These are phyloP conservation scores for Suillus brevipes DNA, from an alignment of 768 basidiomycete species.

Conservation along the genomic window DNA sequence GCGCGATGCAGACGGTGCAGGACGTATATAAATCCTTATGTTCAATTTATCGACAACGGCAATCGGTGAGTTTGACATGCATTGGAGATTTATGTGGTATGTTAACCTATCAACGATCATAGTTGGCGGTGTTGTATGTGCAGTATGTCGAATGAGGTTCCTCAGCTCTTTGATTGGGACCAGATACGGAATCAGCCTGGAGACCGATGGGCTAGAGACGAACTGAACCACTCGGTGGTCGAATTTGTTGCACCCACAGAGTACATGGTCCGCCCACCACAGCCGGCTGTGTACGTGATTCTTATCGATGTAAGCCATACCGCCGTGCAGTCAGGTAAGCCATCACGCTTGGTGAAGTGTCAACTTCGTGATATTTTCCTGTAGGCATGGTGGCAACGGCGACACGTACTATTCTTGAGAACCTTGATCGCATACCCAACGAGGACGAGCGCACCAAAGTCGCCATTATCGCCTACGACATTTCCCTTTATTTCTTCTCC, in stretches of 20 bases:
- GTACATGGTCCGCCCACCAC: conserved; percentile 99
- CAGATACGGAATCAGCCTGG: conserved; percentile 90
- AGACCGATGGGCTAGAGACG: conserved; percentile 91
- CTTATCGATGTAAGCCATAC: conserved; percentile 94
- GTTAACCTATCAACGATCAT: not conserved
- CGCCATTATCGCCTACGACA: conserved; percentile 89
- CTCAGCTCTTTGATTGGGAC: conserved; percentile 98
- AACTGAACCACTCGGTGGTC: conserved; percentile 91
- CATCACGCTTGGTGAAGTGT: not conserved
- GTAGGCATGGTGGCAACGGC: conserved; percentile 98
- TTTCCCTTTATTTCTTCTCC: conserved; percentile 95
- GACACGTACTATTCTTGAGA: conserved; percentile 94
- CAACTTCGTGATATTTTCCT: not conserved
- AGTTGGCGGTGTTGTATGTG: conserved; percentile 99
- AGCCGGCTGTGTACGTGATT: conserved; percentile 96
- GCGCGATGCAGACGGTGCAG: conserved; percentile 95
- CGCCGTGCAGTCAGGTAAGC: conserved; percentile 83
- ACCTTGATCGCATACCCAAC: conserved; percentile 92
- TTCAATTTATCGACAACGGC: conserved; percentile 97
- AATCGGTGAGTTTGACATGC: conserved; percentile 58
- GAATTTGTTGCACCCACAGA: conserved; percentile 98
- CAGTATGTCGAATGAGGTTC: conserved; percentile 96
- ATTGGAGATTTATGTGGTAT: conserved; percentile 10
- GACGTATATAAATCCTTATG: conserved; percentile 96
- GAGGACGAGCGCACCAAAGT: conserved; percentile 92